Evolutionary conservation across 495 filamentous ascomycete genomes (phyloP).

Genomic region (Tuber melanosporum): DNA sequence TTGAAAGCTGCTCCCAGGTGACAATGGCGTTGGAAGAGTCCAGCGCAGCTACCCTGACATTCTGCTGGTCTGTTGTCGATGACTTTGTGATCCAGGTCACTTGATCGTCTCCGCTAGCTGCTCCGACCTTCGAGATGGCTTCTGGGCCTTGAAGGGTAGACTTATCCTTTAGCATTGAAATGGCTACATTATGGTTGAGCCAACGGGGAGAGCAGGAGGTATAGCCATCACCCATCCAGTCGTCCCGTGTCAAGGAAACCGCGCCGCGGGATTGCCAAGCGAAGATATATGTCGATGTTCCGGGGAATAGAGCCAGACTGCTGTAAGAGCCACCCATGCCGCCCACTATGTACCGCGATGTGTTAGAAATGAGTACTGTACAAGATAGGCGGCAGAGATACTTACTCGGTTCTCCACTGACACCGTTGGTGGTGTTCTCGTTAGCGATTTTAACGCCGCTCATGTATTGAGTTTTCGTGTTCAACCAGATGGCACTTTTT

Average conservation of each 20-base stretch:
- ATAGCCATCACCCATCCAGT: constrained; percentile 51
- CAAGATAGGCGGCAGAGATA: background rate
- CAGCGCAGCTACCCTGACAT: constrained; percentile 51
- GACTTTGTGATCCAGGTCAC: constrained; percentile 49
- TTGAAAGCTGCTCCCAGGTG: constrained; percentile 51
- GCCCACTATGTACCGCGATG: constrained; percentile 42
- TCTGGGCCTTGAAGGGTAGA: constrained; percentile 47
- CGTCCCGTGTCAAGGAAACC: constrained; percentile 47
- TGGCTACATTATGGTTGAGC: constrained; percentile 51
- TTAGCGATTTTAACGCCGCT: constrained; percentile 52
- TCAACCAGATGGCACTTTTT: constrained; percentile 50
- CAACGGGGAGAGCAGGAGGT: constrained; percentile 48
- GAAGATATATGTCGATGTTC: constrained; percentile 49
- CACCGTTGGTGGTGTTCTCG: constrained; percentile 53
- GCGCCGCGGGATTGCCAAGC: constrained; percentile 52
- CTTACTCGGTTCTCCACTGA: constrained; percentile 47
- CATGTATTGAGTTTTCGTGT: constrained; percentile 52
- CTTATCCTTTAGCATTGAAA: constrained; percentile 49
- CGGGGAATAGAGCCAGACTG: constrained; percentile 47
- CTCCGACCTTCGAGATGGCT: constrained; percentile 48
- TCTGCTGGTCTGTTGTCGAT: constrained; percentile 49
- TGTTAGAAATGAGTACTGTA: constrained; percentile 6
- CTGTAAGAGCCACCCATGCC: constrained; percentile 54
- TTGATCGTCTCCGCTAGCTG: constrained; percentile 49
- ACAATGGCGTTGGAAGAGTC: constrained; percentile 47